Percentiles rank a stretch among this genome's conserved stretches.
Conservation (phyloP, 495 filamentous ascomycete genomes). For the Wilcoxina mikolae region DNA sequence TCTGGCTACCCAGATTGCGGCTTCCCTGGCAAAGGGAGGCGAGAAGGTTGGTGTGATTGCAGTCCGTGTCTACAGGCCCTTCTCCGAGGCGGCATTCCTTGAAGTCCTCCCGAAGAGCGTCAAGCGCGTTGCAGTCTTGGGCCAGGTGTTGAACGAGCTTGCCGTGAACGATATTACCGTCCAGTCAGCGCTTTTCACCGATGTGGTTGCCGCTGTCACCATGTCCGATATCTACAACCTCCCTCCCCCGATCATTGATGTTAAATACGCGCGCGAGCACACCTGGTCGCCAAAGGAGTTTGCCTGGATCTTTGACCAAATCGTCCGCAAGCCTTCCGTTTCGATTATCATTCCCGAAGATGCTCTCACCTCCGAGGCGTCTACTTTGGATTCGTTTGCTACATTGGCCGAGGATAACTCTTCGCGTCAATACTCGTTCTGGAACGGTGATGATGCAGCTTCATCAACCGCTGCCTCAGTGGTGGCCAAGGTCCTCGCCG, state of each 20-base stretch:
- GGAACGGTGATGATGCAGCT: slow-evolving; percentile 69
- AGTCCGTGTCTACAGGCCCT: slow-evolving; percentile 85
- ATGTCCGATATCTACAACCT: slow-evolving; percentile 53
- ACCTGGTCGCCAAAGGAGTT: slow-evolving; percentile 66
- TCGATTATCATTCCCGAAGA: slow-evolving; percentile 29
- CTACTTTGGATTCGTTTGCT: slow-evolving; percentile 19
- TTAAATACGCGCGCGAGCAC: slow-evolving; percentile 76
- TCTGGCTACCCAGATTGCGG: slow-evolving; percentile 65
- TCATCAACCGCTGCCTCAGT: slow-evolving; percentile 48
- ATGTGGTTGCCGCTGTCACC: slow-evolving; percentile 69
- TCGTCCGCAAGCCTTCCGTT: slow-evolving; percentile 31
- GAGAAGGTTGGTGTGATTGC: slow-evolving; percentile 71
- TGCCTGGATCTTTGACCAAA: slow-evolving; percentile 47
- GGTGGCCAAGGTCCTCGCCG: slow-evolving; percentile 57
- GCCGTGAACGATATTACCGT: slow-evolving; percentile 50
- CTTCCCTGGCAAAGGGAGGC: slow-evolving; percentile 53
- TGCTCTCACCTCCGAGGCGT: slow-evolving; percentile 26
- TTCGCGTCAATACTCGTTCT: slow-evolving; percentile 79
- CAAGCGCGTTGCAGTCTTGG: slow-evolving; percentile 50
- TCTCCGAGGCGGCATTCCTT: slow-evolving; percentile 85
- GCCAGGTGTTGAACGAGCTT: slow-evolving; percentile 35
- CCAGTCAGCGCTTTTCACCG: slow-evolving; percentile 71
- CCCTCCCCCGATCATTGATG: slow-evolving; percentile 50
- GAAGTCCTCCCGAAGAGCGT: slow-evolving; percentile 59
- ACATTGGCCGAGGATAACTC: slow-evolving; percentile 29